Conservation (phyloP, 768 basidiomycete species). For the Lenzites betulinus region DNA sequence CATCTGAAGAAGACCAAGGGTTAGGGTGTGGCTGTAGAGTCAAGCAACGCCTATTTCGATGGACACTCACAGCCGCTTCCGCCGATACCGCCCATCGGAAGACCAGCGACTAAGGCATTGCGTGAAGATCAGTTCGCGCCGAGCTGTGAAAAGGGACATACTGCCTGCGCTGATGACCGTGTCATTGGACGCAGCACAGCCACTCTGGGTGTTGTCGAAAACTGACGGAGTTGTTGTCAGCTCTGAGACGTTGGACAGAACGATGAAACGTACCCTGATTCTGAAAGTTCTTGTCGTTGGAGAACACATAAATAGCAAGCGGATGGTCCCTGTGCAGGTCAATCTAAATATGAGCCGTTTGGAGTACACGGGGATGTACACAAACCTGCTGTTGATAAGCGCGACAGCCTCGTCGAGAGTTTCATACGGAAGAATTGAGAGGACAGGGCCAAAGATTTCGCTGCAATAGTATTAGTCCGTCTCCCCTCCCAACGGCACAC, state of each 20-base stretch:
- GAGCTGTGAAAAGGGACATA: slow-evolving; percentile 42
- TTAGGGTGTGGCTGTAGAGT: neutral
- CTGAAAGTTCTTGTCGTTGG: slow-evolving; percentile 58
- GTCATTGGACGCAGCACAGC: slow-evolving; percentile 72
- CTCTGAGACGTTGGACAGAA: slow-evolving; percentile 30
- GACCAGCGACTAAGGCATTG: slow-evolving; percentile 45
- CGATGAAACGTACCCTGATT: slow-evolving; percentile 50
- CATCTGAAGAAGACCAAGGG: slow-evolving; percentile 40
- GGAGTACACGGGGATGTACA: neutral
- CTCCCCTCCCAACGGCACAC: too few relatives aligned
- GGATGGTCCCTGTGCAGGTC: slow-evolving; percentile 58
- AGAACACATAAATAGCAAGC: slow-evolving; percentile 77
- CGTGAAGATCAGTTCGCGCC: slow-evolving; percentile 38
- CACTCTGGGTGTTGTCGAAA: slow-evolving; percentile 66
- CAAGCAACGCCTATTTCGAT: neutral
- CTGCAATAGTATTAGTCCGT: slow-evolving; percentile 42
- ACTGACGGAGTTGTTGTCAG: slow-evolving; percentile 36
- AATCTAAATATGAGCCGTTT: neutral
- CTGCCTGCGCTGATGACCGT: slow-evolving; percentile 57
- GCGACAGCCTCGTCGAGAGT: slow-evolving; percentile 70
- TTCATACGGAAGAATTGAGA: slow-evolving; percentile 73
- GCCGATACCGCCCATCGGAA: slow-evolving; percentile 76
- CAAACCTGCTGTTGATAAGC: slow-evolving; percentile 61
- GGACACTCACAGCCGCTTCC: slow-evolving; percentile 6
- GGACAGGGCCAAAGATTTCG: slow-evolving; percentile 83